phyloP scores from a whole-genome alignment of 352 stramenopile genomes.

The Pythium scleroteichum region DNA sequence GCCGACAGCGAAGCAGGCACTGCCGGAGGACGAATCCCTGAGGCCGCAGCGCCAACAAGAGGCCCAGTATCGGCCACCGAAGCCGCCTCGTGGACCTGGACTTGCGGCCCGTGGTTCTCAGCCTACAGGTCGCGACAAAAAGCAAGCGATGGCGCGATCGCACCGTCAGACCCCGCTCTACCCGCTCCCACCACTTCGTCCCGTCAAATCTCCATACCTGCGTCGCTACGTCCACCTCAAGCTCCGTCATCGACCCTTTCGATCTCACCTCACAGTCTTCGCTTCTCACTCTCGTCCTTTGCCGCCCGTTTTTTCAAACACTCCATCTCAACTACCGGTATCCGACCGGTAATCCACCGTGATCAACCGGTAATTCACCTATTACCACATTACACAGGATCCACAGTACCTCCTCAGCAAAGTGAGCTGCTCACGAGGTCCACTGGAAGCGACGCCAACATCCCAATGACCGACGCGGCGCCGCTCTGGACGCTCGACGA shows the following conservation, averaged over 20 bases:
- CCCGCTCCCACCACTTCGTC: not conserved
- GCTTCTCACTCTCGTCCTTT: conserved; percentile 9
- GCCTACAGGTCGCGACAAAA: not conserved
- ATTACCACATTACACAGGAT: too few species aligned
- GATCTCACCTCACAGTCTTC: conserved; percentile 7
- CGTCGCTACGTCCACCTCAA: not conserved
- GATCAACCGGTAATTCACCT: too few species aligned
- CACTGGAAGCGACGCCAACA: conserved; percentile 10
- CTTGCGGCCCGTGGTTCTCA: not conserved
- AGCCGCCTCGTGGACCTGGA: not conserved
- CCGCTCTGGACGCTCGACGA: conserved; percentile 77
- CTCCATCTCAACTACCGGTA: not conserved
- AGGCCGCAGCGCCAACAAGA: not conserved
- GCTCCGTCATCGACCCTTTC: conserved; percentile 6
- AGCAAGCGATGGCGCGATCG: not conserved
- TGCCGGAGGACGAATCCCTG: not conserved
- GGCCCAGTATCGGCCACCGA: not conserved
- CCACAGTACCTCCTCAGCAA: conserved; percentile 4
- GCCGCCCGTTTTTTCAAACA: conserved; percentile 4
- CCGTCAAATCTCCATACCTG: not conserved
- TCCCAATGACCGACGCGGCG: conserved; percentile 21
- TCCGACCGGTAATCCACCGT: too few species aligned
- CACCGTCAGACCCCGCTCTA: conserved; percentile 4
- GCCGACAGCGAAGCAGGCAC: not conserved
- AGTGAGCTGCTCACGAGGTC: not conserved